Evolutionary conservation across 2,329 filamentous ascomycete species (phyloP).

Genomic region (Trichoderma arundinaceum): DNA sequence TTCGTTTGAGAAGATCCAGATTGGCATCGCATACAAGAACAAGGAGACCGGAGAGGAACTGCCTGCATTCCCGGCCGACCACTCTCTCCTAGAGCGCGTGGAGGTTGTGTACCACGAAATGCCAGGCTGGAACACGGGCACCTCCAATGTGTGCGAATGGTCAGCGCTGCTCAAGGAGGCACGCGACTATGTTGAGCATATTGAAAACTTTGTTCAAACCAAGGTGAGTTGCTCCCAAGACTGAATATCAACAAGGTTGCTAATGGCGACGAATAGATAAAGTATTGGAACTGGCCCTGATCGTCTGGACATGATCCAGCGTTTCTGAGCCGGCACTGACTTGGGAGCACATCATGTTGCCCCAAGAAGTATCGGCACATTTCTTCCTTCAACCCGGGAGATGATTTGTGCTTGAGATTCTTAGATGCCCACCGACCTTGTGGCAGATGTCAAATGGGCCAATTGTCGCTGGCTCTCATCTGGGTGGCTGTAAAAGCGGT

Average conservation of each 20-base stretch:
- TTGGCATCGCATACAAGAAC: constrained; percentile 35
- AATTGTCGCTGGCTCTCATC: too few species aligned
- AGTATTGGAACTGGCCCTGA: neutral
- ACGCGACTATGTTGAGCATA: neutral
- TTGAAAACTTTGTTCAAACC: neutral
- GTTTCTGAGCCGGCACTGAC: too few species aligned
- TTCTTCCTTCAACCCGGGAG: too few species aligned
- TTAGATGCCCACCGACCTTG: too few species aligned
- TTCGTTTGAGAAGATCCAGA: constrained; percentile 61
- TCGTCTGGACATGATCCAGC: neutral
- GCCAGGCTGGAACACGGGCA: constrained; percentile 70
- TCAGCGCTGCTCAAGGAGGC: neutral
- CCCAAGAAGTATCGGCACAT: too few species aligned
- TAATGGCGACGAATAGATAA: neutral
- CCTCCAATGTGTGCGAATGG: constrained; percentile 58
- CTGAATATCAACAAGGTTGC: neutral
- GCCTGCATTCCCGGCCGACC: constrained; percentile 68
- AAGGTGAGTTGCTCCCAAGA: neutral
- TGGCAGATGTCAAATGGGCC: too few species aligned
- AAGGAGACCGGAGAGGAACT: constrained; percentile 39
- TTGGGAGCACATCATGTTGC: too few species aligned
- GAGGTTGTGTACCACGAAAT: constrained; percentile 72
- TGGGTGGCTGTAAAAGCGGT: too few species aligned
- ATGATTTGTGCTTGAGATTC: too few species aligned
- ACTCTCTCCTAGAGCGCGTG: constrained; percentile 60